Evolutionary conservation across 306 rosid species (phyloP), one percentile per base, ranked within the genome.

Genomic region (Astragalus membranaceus): DNA sequence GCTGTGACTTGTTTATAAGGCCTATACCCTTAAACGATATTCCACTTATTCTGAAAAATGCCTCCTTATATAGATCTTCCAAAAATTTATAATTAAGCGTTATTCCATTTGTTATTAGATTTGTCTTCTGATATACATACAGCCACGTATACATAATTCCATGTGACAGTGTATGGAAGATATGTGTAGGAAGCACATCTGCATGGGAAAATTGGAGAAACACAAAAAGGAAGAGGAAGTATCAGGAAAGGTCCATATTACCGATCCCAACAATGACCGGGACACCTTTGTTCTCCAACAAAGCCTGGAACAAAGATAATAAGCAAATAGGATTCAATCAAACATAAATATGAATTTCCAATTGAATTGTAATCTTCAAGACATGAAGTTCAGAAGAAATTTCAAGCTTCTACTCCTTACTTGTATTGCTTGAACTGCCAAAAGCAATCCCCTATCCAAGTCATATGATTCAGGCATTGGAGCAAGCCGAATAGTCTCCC

Each of bases 211-310:
- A 69, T 66, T 56, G 47, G 52, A 50, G 53, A 9, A 63, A 52
- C 43, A 20, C 48, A 74, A 23, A 79, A 16, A 8, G 53, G 48
- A 73, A 66, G 65, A 61, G 55, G 41, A 48, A 56, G 56, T 39
- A 49, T 63, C 17, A 63, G 54, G 56, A 71, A 73, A 83, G 39
- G 59, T 36, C 48, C 70, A 61, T 37, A 81, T 83, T 94, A 94
- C 99, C 99, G 63, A 94, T 94, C 80, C 99, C 99, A 50, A 94
- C 99, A 67, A 94, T 86, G 70, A 94, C 91, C 8, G 99, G 99
- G 61, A 74, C 82, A 52, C 95, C 99, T 77, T 94, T 94, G 79
- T 88, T 94, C 91, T 94, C 99, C 91, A 94, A 82, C 85, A 94
- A 85, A 39, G 95, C 97, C 99, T 94, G 96, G 46, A 85, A 87